These are phyloP conservation scores for Colletotrichum plurivorum DNA, from an alignment of 2,329 filamentous ascomycete species.

Conservation along the genomic window DNA sequence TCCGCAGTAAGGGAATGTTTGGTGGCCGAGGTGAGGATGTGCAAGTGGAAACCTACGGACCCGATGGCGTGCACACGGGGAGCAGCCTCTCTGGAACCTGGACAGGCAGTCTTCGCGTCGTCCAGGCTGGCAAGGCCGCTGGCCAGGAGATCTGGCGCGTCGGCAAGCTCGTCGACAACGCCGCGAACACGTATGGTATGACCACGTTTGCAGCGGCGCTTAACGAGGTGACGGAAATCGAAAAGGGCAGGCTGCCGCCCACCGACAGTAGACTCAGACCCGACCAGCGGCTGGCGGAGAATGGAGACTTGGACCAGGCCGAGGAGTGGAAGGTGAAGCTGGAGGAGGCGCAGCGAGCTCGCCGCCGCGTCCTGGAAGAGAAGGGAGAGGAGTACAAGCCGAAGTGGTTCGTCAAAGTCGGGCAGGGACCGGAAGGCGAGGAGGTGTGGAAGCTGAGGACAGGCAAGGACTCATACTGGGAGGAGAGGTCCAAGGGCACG, in stretches of 20 bases:
- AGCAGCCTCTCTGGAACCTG: constrained; percentile 85
- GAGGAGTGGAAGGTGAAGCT: constrained; percentile 86
- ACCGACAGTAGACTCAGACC: constrained; percentile 89
- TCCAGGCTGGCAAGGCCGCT: constrained; percentile 71
- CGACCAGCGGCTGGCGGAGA: constrained; percentile 88
- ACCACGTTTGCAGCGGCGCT: constrained; percentile 88
- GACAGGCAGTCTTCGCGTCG: constrained; percentile 80
- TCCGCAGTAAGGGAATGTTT: constrained; percentile 97
- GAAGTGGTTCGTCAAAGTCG: constrained; percentile 85
- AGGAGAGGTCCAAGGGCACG: constrained; percentile 77
- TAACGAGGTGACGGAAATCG: constrained; percentile 89
- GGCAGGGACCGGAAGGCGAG: constrained; percentile 70
- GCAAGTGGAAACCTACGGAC: constrained; percentile 78
- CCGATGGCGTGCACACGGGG: constrained; percentile 75
- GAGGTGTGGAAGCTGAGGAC: constrained; percentile 82
- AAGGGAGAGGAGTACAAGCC: constrained; percentile 80
- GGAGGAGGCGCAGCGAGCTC: constrained; percentile 86
- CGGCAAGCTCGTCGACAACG: constrained; percentile 83
- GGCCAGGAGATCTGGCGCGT: constrained; percentile 83
- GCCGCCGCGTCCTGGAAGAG: constrained; percentile 83
- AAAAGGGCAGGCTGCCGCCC: constrained; percentile 79
- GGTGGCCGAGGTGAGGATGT: constrained; percentile 95
- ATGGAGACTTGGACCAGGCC: constrained; percentile 85
- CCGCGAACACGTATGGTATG: constrained; percentile 86
- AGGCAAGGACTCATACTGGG: constrained; percentile 95